A percentile compares a stretch with the other conserved stretches of the same genome.
Conservation (phyloP, 208 protist species). For the Leptomonas pyrrhocoris region DNA sequence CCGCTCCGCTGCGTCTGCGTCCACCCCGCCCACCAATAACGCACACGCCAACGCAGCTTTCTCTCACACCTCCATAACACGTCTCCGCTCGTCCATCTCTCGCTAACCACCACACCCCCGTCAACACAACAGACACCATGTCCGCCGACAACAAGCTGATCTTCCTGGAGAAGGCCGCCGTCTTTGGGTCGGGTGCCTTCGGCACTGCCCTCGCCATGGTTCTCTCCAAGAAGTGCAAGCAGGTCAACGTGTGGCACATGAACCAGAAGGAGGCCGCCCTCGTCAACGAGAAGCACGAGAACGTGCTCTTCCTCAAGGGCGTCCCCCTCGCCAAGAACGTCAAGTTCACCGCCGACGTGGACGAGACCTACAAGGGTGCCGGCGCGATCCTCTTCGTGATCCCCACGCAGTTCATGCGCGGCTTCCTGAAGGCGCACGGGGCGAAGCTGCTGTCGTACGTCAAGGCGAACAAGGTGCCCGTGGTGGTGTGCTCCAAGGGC, state of each 20-base stretch:
- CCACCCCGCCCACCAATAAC: too few species aligned
- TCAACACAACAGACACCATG: too few species aligned
- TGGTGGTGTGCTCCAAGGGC: constrained; percentile 81
- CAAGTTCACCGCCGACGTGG: constrained; percentile 56
- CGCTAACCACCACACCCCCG: too few species aligned
- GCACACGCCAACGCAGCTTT: too few species aligned
- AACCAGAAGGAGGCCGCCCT: constrained; percentile 50
- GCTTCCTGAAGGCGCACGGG: constrained; percentile 63
- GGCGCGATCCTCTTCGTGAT: constrained; percentile 83
- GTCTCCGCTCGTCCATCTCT: too few species aligned
- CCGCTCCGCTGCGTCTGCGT: too few species aligned
- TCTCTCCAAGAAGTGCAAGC: constrained; percentile 68
- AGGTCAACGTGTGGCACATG: constrained; percentile 80
- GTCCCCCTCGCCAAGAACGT: constrained; percentile 60
- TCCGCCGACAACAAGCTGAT: constrained; percentile 27
- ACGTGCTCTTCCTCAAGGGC: constrained; percentile 75
- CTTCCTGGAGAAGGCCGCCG: constrained; percentile 56
- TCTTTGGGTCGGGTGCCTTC: constrained; percentile 76
- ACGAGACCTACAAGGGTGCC: constrained; percentile 45
- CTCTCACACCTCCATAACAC: too few species aligned
- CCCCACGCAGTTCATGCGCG: constrained; percentile 83
- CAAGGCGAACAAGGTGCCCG: constrained; percentile 41
- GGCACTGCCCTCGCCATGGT: constrained; percentile 52
- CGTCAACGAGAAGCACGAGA: constrained; percentile 75
- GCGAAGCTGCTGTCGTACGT: constrained; percentile 39